phyloP scores from a whole-genome alignment of 176 grass and related monocot genomes.

The Dendrocalamus sinicus region DNA sequence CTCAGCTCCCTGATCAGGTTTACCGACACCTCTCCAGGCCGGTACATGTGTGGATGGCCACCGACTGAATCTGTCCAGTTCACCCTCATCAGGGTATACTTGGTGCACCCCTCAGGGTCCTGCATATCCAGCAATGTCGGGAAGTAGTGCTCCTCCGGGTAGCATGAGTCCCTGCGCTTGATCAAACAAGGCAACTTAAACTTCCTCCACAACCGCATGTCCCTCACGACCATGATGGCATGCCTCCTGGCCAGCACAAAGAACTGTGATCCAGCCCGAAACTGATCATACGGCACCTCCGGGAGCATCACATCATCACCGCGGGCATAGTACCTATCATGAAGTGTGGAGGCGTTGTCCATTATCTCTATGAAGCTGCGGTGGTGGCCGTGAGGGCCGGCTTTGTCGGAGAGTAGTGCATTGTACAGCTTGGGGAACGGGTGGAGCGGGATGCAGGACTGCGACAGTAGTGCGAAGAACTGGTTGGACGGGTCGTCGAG shows the following conservation, averaged over 20 bases:
- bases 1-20: conserved; percentile 68
- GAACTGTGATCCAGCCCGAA: conserved; percentile 88
- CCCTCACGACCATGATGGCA: conserved; percentile 82
- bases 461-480: conserved; percentile 83
- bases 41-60: conserved; percentile 80
- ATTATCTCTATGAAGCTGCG: conserved; percentile 98
- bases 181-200: conserved; percentile 82
- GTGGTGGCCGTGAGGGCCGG: conserved; percentile 52
- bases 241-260: conserved; percentile 81
- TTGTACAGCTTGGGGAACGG: conserved; percentile 75
- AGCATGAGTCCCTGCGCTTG: conserved; percentile 58
- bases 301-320: conserved; percentile 81
- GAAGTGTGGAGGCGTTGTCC: conserved; percentile 59
- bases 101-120: conserved; percentile 77
- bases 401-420: conserved; percentile 56
- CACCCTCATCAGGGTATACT: conserved; percentile 84
- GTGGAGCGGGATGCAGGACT: conserved; percentile 87
- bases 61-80: conserved; percentile 89
- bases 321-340: conserved; percentile 83
- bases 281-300: conserved; percentile 75
- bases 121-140: conserved; percentile 94
- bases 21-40: conserved; percentile 53
- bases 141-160: conserved; percentile 98
- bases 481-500: conserved; percentile 71
- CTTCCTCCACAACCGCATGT: conserved; percentile 95